phyloP scores from a whole-genome alignment of 1,139 yeast genomes.

The Blastobotrys indianensis region DNA sequence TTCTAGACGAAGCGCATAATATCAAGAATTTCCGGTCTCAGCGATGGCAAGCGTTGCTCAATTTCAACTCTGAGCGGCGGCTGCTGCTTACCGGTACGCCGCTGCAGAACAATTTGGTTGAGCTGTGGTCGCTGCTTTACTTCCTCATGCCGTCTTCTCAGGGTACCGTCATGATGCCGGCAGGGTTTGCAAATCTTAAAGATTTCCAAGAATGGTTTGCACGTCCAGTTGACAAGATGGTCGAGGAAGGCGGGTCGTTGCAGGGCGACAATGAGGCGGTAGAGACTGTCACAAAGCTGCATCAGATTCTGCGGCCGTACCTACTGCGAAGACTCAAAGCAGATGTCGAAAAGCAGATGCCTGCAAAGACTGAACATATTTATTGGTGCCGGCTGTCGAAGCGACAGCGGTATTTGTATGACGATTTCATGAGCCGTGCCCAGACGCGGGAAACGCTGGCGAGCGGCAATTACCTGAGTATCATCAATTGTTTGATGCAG shows the following conservation, averaged over 20 bases:
- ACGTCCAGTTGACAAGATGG: slow-evolving; percentile 84
- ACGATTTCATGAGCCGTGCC: slow-evolving; percentile 96
- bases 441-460: slow-evolving; percentile 91
- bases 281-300: slow-evolving; percentile 80
- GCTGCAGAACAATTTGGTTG: slow-evolving; percentile 84
- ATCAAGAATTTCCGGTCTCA: slow-evolving; percentile 94
- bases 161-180: slow-evolving; percentile 69
- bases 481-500: slow-evolving; percentile 97
- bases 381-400: slow-evolving; percentile 88
- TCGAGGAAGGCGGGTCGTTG: slow-evolving; percentile 65
- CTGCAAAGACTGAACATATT: slow-evolving; percentile 93
- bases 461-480: slow-evolving; percentile 90
- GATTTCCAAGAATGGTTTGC: slow-evolving; percentile 99
- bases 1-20: slow-evolving; percentile 96
- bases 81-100: slow-evolving; percentile 93
- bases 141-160: slow-evolving; percentile 92
- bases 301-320: slow-evolving; percentile 91
- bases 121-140: slow-evolving; percentile 87
- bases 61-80: slow-evolving; percentile 87
- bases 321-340: slow-evolving; percentile 84
- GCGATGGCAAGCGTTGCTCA: slow-evolving; percentile 92
- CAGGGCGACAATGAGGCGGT: slow-evolving; percentile 66
- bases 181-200: slow-evolving; percentile 91
- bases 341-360: slow-evolving; percentile 99
- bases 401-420: slow-evolving; percentile 85